A percentile compares a stretch with the other conserved stretches of the same genome.
Evolutionary conservation across 306 rosid species (phyloP).

Genomic region (Vigna reflexopilosa): DNA sequence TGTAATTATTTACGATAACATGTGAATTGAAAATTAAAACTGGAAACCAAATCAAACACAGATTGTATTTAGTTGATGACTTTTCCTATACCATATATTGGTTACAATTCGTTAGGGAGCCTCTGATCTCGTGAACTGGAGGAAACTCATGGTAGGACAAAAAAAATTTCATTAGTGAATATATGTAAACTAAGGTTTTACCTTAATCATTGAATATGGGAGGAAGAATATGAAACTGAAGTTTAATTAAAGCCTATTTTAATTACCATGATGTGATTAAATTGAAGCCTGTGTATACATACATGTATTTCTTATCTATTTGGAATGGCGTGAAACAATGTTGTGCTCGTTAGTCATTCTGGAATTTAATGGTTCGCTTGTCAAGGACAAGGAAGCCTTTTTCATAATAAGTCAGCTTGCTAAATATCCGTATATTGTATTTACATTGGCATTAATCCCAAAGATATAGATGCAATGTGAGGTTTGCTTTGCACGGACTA

Average conservation of each 20-base stretch:
- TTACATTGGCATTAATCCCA: background rate
- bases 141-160: no score
- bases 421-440: background rate
- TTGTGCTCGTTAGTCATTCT: conserved; percentile 3
- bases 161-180: background rate
- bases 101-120: background rate
- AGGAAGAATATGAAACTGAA: background rate
- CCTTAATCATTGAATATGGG: background rate
- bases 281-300: background rate
- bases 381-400: background rate
- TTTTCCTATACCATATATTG: background rate
- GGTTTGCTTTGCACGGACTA: background rate
- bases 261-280: background rate
- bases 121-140: no score
- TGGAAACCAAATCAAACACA: background rate
- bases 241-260: background rate
- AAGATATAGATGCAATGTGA: background rate
- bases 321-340: background rate
- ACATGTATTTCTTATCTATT: background rate
- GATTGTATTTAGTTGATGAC: background rate
- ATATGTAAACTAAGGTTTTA: background rate
- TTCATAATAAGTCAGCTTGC: background rate
- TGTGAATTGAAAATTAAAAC: background rate
- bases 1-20: background rate
- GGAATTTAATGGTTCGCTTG: conserved; percentile 14